These are phyloP conservation scores for Coffea humblotiana DNA, from an alignment of 305 asterid genomes.

Conservation along the genomic window DNA sequence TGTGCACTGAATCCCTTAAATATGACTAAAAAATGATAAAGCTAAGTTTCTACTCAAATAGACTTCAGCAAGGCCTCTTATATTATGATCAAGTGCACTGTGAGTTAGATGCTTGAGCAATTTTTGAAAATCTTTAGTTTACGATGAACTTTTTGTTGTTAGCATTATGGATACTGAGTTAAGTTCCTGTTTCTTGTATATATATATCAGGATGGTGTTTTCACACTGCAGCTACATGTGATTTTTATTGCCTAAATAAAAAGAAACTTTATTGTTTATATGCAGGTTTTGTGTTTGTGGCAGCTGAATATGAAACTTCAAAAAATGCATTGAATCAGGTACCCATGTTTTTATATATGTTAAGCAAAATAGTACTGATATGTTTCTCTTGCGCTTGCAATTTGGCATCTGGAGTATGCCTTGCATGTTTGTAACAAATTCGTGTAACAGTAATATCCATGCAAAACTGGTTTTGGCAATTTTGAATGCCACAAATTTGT, in stretches of 20 bases:
- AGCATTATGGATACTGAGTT: background rate
- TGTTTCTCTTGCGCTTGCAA: background rate
- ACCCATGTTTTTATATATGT: slow-evolving; percentile 14
- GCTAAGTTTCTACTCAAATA: too few relatives aligned
- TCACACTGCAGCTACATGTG: background rate
- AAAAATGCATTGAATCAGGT: slow-evolving; percentile 90
- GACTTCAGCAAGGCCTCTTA: background rate
- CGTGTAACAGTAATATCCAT: background rate
- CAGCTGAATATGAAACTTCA: slow-evolving; percentile 91
- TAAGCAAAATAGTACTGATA: background rate
- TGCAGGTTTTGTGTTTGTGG: slow-evolving; percentile 90
- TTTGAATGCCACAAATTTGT: background rate
- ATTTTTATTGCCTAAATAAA: slow-evolving; percentile 2
- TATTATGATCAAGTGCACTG: background rate
- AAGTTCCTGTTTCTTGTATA: background rate
- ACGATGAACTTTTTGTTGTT: background rate
- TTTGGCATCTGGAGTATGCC: background rate
- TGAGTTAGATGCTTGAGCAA: background rate
- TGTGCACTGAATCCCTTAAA: background rate
- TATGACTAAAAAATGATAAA: too few relatives aligned
- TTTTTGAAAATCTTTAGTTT: background rate
- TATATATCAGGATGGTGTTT: background rate
- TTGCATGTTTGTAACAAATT: background rate
- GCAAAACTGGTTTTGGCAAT: background rate
- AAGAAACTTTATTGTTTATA: slow-evolving; percentile 10